Base-by-base conservation (phyloP, 495 filamentous ascomycete species). In the Cetradonia linearis region DNA sequence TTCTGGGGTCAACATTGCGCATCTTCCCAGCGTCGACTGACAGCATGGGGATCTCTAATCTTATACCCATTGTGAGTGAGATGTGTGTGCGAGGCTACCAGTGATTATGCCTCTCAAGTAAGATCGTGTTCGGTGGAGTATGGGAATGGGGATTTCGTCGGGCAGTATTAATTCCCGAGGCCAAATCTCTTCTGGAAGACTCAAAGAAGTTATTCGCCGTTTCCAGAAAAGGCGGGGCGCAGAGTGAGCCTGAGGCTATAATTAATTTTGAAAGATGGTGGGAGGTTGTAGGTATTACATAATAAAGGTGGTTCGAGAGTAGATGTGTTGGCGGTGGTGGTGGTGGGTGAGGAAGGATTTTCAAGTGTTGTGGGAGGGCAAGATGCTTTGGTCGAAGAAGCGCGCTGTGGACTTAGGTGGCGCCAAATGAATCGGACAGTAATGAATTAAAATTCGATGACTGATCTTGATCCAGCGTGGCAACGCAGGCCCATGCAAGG, bases 1-100 rank as follows among this genome's bases (percentile, higher is more conserved):
- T 95, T 57, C 85, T 78, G 1, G 93, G 95, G 73, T 96, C 91
- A 66, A 98, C 87, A 71, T 93, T 90, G 75, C 92, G 87, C 67
- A 96, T 90, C 65, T 89, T 85, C 69, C 82, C 87, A 47, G 87
- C 85, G 71, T 93, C 85, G 72, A 93, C 87, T 60, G 87, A 87
- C 67, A 93, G 77, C 72, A 93, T 85, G 58, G 86, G 80, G 37
- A 81, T 81, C 70, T 83, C 79, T 74, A 87, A 76, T 74, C 78
- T 70, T 37, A 79, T 71, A 66, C 81, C 77, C 84, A 86, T 87
- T 56, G 47, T 72, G 47, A 25, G 30, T 16, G 37, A 40, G 18
- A 25, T 11, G 30, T 38, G 36, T 28, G n/a, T 18, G 6, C 9
- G 38, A 34, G 28, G 18, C 23, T 9, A 18, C 18, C 2, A 18